Base-by-base conservation (phyloP, 129 eudicot species). In the Saussurea involucrata region DNA sequence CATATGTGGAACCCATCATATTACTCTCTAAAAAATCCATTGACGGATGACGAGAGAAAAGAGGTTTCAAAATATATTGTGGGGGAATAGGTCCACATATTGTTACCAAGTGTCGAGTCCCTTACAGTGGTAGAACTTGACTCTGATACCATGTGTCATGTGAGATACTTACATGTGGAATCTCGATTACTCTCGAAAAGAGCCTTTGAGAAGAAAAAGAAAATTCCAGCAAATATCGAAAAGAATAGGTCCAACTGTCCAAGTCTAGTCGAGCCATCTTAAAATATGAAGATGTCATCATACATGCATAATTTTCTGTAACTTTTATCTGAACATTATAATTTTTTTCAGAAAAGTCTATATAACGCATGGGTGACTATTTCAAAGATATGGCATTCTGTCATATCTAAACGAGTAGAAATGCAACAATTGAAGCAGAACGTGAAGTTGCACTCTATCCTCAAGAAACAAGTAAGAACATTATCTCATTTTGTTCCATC, bases 281-380 rank as follows among this genome's bases (percentile, higher is more conserved):
- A 11, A 32, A 74, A 22, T 53, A 53, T 53, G 22, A 53, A 53
- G 21, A 53, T n/a, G 22, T 18, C 61, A 49, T 40, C 13, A 42
- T 53, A 53, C 8, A 53, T 53, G 8, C 21, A 17, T 53, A 53
- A n/a, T 17, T 53, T n/a, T 53, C 24, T n/a, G 78, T 60, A 34
- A n/a, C 24, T 78, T 61, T 42, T 24, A 10, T 76, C 72, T 46
- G 9, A 81, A 29, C 4, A 25, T 63, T 3, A 33, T 68, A 34
- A 22, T 36, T 65, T 84, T 53, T 71, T 74, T 63, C 92, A 89
- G 97, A 89, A 80, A 82, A 86, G 78, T 44, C 73, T 89, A n/a
- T 89, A 86, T 58, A 89, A 86, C 49, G 90, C 94, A 24, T 89
- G 94, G 94, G 82, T 82, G 72, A 69, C 85, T 31, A 77, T 81